Percentiles rank a stretch among this genome's conserved stretches.
phyloP scores from a whole-genome alignment of 257 asterid species.

The Nicotiana attenuata region DNA sequence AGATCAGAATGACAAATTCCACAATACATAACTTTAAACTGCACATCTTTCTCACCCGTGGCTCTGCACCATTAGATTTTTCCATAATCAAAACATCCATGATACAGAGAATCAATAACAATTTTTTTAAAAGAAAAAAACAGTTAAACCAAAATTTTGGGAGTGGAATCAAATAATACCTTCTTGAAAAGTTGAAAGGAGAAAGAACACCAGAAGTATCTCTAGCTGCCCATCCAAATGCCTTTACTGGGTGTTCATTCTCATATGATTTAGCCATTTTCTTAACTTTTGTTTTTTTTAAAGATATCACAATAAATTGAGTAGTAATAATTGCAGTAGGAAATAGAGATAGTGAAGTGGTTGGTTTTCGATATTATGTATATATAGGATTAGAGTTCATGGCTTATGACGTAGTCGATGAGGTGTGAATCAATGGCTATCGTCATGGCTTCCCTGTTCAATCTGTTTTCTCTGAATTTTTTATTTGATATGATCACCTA shows the following conservation, averaged over 20 bases:
- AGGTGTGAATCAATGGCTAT: not conserved
- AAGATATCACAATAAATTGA: not conserved
- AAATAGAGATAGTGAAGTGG: no score
- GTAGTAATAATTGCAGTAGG: not conserved
- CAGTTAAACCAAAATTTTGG: no score
- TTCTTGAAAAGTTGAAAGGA: conserved; percentile 22
- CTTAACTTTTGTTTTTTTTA: not conserved
- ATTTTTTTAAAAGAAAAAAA: no score
- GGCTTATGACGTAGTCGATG: not conserved
- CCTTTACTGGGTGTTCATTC: conserved; percentile 9
- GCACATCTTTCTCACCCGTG: conserved; percentile 21
- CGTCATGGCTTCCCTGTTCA: not conserved
- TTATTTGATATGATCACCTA: no score
- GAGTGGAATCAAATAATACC: not conserved
- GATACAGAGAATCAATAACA: no score
- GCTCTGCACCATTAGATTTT: conserved; percentile 4
- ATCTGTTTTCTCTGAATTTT: not conserved
- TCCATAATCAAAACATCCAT: not conserved
- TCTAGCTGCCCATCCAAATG: conserved; percentile 29
- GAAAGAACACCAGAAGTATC: conserved; percentile 19
- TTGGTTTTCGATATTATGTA: not conserved
- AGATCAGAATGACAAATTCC: conserved; percentile 30
- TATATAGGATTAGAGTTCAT: not conserved
- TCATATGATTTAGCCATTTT: conserved; percentile 13
- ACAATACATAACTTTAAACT: conserved; percentile 18